Evolutionary conservation across 306 rosid genomes (phyloP).

Genomic region (Trifolium fragiferum): DNA sequence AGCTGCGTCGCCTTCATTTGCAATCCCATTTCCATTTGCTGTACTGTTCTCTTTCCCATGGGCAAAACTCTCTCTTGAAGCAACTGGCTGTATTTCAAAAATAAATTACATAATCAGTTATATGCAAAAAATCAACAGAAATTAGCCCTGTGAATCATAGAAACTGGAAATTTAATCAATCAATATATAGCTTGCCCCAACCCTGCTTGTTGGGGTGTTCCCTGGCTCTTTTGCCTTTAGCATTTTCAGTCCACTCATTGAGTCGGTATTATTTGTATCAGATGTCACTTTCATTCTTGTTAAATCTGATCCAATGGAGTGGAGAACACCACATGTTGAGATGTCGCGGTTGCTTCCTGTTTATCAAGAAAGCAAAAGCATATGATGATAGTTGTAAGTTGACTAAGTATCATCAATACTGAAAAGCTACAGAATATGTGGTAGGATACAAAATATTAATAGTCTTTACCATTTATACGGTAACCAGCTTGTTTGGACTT

Average conservation of each 20-base stretch:
- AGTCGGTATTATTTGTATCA: slow-evolving; percentile 49
- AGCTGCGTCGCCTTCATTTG: slow-evolving; percentile 56
- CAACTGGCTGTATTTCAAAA: slow-evolving; percentile 63
- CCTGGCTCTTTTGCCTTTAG: slow-evolving; percentile 59
- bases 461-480: slow-evolving; percentile 50
- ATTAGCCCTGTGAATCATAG: not conserved
- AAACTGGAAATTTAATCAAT: slow-evolving; percentile 7
- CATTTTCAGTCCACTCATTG: slow-evolving; percentile 60
- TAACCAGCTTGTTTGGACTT: slow-evolving; percentile 46
- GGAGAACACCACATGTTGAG: slow-evolving; percentile 88
- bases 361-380: slow-evolving; percentile 38
- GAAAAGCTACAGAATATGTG: not conserved
- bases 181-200: slow-evolving; percentile 51
- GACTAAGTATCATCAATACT: not conserved
- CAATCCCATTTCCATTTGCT: slow-evolving; percentile 54
- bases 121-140: not conserved
- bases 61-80: slow-evolving; percentile 89
- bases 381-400: slow-evolving; percentile 17
- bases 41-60: slow-evolving; percentile 57
- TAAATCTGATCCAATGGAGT: slow-evolving; percentile 88
- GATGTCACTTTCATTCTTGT: slow-evolving; percentile 87
- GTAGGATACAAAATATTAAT: not conserved
- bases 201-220: slow-evolving; percentile 81
- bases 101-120: slow-evolving; percentile 17
- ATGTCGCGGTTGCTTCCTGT: slow-evolving; percentile 64